A percentile compares a stretch with the other conserved stretches of the same genome.
Conservation (phyloP, 2,329 filamentous ascomycete genomes). For the Scytalidium lignicola region DNA sequence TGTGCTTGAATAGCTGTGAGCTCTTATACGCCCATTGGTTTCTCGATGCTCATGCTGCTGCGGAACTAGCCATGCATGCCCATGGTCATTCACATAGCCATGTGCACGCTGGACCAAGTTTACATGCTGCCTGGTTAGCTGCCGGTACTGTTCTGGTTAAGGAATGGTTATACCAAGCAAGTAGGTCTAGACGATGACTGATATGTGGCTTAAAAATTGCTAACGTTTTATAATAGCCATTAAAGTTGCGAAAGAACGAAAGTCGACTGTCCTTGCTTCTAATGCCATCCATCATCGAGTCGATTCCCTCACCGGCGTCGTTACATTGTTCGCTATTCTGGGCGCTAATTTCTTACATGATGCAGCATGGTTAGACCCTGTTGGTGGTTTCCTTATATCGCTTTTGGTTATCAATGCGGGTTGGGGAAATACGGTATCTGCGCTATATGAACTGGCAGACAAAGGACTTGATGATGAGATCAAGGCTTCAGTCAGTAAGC, state of each 20-base stretch:
- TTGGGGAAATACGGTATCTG: conserved; percentile 74
- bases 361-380: conserved; percentile 88
- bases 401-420: conserved; percentile 90
- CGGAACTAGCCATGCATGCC: conserved; percentile 47
- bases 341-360: conserved; percentile 82
- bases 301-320: conserved; percentile 91
- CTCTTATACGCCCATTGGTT: conserved; percentile 70
- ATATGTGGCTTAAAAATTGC: conserved; percentile 1
- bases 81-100: conserved; percentile 59
- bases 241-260: conserved; percentile 90
- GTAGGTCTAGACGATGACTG: conserved; percentile 50
- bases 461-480: conserved; percentile 82
- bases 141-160: conserved; percentile 86
- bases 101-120: conserved; percentile 64
- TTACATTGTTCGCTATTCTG: conserved; percentile 82
- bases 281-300: conserved; percentile 96
- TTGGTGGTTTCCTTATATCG: conserved; percentile 88
- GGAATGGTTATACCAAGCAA: conserved; percentile 95
- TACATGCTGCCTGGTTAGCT: conserved; percentile 94
- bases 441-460: conserved; percentile 87
- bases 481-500: conserved; percentile 63
- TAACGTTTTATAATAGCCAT: conserved; percentile 57
- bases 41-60: conserved; percentile 53
- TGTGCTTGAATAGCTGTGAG: conserved; percentile 74
- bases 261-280: conserved; percentile 90